phyloP scores from a whole-genome alignment of 139 green algal species.

The Pseudopediastrum boryanum region DNA sequence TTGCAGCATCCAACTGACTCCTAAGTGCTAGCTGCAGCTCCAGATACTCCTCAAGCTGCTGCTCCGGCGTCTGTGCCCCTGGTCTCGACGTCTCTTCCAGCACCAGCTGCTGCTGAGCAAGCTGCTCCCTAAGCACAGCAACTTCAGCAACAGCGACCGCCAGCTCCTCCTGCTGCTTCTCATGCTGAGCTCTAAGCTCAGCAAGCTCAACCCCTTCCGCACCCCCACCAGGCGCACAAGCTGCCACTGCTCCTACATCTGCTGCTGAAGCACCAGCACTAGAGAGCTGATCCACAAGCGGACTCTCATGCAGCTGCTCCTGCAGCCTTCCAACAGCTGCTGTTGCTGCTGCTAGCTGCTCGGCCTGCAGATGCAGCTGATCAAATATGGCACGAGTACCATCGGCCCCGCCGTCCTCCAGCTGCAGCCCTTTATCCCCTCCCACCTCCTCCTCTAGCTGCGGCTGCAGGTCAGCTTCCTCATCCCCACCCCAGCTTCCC shows the following conservation, averaged over 20 bases:
- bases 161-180: slow-evolving; percentile 14
- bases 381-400: not conserved
- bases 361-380: not conserved
- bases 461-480: not conserved
- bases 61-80: too few species aligned
- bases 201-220: not conserved
- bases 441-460: slow-evolving; percentile 14
- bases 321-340: slow-evolving; percentile 14
- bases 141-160: not conserved
- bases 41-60: not conserved
- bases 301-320: not conserved
- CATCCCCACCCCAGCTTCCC: slow-evolving; percentile 1
- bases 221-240: not conserved
- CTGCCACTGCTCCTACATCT: not conserved
- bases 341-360: not conserved
- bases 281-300: not conserved
- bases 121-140: not conserved
- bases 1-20: too few species aligned
- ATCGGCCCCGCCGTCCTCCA: not conserved
- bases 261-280: not conserved
- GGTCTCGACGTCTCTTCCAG: not conserved
- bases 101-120: not conserved
- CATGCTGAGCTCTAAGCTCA: not conserved
- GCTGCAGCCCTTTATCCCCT: slow-evolving; percentile 21
- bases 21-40: not conserved